Conservation (phyloP, 2,329 filamentous ascomycete species). For the Diaporthe citrichinensis region DNA sequence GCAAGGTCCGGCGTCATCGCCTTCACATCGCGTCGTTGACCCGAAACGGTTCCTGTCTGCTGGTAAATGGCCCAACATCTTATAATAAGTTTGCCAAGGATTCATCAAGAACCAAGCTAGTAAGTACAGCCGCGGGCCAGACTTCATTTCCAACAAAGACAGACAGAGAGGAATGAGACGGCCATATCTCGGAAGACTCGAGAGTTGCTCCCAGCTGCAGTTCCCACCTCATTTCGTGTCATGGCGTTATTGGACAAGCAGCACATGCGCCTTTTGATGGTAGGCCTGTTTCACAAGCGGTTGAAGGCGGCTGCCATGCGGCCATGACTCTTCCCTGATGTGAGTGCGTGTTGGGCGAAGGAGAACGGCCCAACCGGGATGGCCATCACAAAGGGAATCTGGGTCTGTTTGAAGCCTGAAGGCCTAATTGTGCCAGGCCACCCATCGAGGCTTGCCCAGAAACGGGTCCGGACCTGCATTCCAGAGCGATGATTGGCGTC, state of each 20-base stretch:
- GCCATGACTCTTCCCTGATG: constrained; percentile 20
- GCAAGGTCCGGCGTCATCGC: neutral
- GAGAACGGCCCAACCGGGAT: constrained; percentile 14
- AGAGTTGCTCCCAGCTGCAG: neutral
- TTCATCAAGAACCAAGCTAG: neutral
- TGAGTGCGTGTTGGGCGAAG: constrained; percentile 4
- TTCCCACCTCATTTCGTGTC: constrained; percentile 30
- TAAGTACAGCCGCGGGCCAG: neutral
- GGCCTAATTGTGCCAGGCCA: constrained; percentile 32
- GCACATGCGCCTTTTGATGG: neutral
- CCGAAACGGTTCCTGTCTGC: neutral
- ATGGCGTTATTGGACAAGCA: constrained; percentile 17
- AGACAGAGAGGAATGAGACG: neutral
- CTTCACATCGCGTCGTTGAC: neutral
- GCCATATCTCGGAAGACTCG: constrained; percentile 25
- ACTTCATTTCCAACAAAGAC: constrained; percentile 6
- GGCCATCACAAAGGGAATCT: constrained; percentile 1
- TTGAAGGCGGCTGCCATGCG: constrained; percentile 27
- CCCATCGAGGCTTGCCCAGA: constrained; percentile 33
- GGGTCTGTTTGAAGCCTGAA: constrained; percentile 34
- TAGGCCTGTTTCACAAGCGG: constrained; percentile 28
- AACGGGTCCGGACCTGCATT: constrained; percentile 37
- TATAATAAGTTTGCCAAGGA: neutral
- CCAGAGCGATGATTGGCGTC: constrained; percentile 33
- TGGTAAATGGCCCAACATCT: neutral